These are phyloP conservation scores for Colletotrichum sansevieriae DNA, from an alignment of 2,329 filamentous ascomycete species.

Conservation along the genomic window DNA sequence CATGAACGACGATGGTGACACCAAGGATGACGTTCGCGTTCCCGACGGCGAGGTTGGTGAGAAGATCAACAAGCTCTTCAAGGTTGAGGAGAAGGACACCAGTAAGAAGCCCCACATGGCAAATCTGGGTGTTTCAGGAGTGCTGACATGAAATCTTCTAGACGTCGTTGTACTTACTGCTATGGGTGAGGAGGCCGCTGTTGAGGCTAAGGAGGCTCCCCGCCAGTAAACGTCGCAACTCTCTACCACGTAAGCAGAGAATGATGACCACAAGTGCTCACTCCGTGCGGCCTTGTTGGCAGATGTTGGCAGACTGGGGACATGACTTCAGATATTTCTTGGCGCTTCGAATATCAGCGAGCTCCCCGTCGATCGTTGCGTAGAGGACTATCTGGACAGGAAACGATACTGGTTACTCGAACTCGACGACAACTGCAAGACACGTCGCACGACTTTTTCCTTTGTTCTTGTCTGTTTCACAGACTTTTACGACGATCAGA, in stretches of 20 bases:
- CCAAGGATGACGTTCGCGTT: conserved; percentile 95
- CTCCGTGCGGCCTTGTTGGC: conserved; percentile 40
- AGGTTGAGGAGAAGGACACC: conserved; percentile 88
- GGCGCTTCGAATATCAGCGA: conserved; percentile 52
- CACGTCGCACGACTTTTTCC: conserved; percentile 53
- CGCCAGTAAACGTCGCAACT: conserved; percentile 46
- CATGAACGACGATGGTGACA: conserved; percentile 86
- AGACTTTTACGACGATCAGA: conserved; percentile 46
- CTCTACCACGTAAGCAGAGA: conserved; percentile 41
- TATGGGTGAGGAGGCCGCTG: conserved; percentile 94
- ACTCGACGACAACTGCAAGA: conserved; percentile 48
- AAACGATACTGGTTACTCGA: conserved; percentile 56
- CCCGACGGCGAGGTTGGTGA: conserved; percentile 91
- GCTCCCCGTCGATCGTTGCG: conserved; percentile 58
- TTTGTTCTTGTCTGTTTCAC: conserved; percentile 54
- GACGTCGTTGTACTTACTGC: conserved; percentile 93
- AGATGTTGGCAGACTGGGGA: conserved; percentile 45
- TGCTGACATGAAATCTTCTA: conserved; percentile 52
- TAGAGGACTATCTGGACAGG: conserved; percentile 59
- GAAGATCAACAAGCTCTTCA: conserved; percentile 86
- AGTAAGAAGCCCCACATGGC: conserved; percentile 72
- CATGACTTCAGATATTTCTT: conserved; percentile 51
- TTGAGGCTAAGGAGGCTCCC: conserved; percentile 95
- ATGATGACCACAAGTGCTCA: conserved; percentile 38
- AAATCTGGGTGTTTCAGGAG: conserved; percentile 24